Evolutionary conservation across 225 moss, liverwort and hornwort genomes (phyloP), one percentile per base, ranked within the genome.

Genomic region (Sphagnum contortum): DNA sequence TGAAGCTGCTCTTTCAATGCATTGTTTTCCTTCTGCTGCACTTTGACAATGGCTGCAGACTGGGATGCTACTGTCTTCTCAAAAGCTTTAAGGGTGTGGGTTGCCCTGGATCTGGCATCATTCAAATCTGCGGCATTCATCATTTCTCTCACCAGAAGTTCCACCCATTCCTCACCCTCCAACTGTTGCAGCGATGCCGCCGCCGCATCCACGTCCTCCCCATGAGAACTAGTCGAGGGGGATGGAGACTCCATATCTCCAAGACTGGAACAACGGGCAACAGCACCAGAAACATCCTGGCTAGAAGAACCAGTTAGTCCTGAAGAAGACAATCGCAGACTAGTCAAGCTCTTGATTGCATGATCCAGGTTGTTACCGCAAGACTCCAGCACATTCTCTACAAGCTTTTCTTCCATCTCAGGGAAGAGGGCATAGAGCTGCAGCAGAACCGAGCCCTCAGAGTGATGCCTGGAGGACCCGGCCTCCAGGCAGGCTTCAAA

Each of bases 91-190:
- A 92, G 76, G 3, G 85, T 83, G 52, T 79, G 74, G 66, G 79
- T 85, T 47, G 82, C 87, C 69, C 92, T 79, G 47, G 77, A 67
- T 65, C 87, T 73, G 6, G 92, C 92, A 76, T 85, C 84, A 55
- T 85, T 83, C 67, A 92, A 11, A 48, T 87, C 77, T 6, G 73
- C 66, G 5, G 92, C 87, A 73, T 75, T 83, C 85, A 81, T 81
- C 89, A 92, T 87, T 65, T 92, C 85, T 57, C 76, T 73, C 3
- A 92, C 89, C 49, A 89, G 68, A 63, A 92, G 69, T 69, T 89
- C 92, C 64, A 92, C 87, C 92, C 92, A 92, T 66, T 85, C 85
- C 12, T 69, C 62, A 8, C 92, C 92, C 48, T 92, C 87, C 0
- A 71, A 66, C 11, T 85, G 89, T 47, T 73, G 73, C 12, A 68